Percentiles rank a stretch among this genome's conserved stretches.
Conservation (phyloP, 176 grass and related monocot species). For the Neostapfia colusana region DNA sequence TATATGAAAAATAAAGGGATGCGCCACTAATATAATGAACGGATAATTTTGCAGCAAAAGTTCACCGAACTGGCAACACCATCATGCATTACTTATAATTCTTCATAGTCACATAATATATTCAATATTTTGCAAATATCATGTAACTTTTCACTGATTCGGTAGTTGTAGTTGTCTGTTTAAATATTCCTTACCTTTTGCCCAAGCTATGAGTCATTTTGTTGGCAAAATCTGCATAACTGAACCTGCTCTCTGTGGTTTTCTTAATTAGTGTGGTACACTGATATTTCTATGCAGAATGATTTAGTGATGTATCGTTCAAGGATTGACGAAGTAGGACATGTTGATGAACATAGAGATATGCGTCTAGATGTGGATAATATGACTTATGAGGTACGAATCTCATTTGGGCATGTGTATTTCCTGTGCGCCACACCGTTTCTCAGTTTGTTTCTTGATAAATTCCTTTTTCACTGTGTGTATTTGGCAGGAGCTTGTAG, state of each 20-base stretch:
- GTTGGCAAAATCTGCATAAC: slow-evolving; percentile 17
- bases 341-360: slow-evolving; percentile 57
- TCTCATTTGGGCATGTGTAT: slow-evolving; percentile 17
- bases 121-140: background rate
- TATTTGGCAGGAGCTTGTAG: slow-evolving; percentile 58
- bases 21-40: slow-evolving; percentile 12
- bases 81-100: background rate
- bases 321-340: slow-evolving; percentile 41
- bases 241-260: slow-evolving; percentile 9
- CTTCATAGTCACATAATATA: background rate
- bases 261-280: slow-evolving; percentile 28
- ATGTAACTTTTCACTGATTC: background rate
- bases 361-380: slow-evolving; percentile 62
- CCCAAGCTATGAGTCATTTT: slow-evolving; percentile 1
- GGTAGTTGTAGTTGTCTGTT: background rate
- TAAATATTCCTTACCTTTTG: background rate
- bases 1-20: background rate
- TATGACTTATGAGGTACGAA: slow-evolving; percentile 67
- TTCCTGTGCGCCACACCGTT: background rate
- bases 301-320: slow-evolving; percentile 22
- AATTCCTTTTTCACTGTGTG: background rate
- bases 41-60: slow-evolving; percentile 19
- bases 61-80: slow-evolving; percentile 4
- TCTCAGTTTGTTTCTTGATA: slow-evolving; percentile 17
- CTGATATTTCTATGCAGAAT: slow-evolving; percentile 27